Evolutionary conservation across 371 early-diverging fungal species (phyloP).

Genomic region (Blakeslea trispora): DNA sequence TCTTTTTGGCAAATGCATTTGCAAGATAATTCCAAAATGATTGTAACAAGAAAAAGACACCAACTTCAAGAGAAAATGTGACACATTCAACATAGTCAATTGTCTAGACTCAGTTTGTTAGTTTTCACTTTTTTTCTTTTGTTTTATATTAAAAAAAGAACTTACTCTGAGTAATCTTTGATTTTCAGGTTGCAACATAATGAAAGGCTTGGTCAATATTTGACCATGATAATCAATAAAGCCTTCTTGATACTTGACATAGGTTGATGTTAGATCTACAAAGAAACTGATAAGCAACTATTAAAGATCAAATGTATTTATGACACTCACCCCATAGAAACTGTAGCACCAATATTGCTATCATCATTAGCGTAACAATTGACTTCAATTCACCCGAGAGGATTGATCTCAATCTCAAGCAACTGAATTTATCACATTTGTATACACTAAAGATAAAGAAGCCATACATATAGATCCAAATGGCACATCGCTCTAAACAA

Average conservation of each 20-base stretch:
- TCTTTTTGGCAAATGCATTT: conserved; percentile 36
- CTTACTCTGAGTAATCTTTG: conserved; percentile 23
- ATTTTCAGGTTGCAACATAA: conserved; percentile 30
- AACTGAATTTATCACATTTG: conserved; percentile 30
- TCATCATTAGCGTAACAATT: conserved; percentile 38
- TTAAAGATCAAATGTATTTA: neutral
- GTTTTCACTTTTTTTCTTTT: neutral
- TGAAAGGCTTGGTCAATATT: conserved; percentile 33
- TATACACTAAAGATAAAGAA: conserved; percentile 29
- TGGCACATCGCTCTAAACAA: conserved; percentile 29
- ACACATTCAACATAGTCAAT: conserved; percentile 43
- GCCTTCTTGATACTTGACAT: conserved; percentile 43
- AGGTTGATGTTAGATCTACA: conserved; percentile 36
- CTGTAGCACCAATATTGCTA: conserved; percentile 30
- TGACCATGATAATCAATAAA: conserved; percentile 22
- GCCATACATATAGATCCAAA: conserved; percentile 25
- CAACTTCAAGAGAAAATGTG: conserved; percentile 37
- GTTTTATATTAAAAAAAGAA: neutral
- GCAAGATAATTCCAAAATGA: conserved; percentile 52
- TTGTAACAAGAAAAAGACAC: conserved; percentile 44
- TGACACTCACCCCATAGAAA: conserved; percentile 34
- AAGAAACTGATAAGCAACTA: neutral
- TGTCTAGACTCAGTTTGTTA: conserved; percentile 12
- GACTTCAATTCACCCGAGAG: conserved; percentile 42
- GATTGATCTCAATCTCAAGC: conserved; percentile 27